These are phyloP conservation scores for Umbelopsis vinacea DNA, from an alignment of 192 early-diverging fungal genomes.

Conservation along the genomic window DNA sequence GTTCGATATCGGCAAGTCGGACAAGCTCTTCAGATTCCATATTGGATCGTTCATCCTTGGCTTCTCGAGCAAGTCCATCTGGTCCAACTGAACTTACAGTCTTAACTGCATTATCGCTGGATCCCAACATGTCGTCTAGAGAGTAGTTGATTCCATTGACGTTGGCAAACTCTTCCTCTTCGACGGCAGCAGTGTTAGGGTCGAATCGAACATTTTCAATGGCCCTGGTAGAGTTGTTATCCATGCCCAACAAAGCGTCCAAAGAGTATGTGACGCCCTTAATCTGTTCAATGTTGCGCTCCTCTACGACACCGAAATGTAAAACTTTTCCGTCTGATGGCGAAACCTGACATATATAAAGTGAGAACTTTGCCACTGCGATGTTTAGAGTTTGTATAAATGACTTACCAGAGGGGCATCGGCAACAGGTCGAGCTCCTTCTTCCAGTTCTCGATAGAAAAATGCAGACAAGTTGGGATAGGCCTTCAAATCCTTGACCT, in stretches of 20 bases:
- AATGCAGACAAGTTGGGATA: constrained; percentile 90
- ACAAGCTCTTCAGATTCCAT: constrained; percentile 27
- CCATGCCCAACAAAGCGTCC: constrained; percentile 74
- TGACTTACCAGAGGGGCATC: constrained; percentile 63
- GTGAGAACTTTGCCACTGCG: not conserved
- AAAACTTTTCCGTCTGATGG: constrained; percentile 93
- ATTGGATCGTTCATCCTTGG: constrained; percentile 32
- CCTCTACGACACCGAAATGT: constrained; percentile 83
- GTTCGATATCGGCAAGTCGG: constrained; percentile 26
- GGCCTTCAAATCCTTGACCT: constrained; percentile 71
- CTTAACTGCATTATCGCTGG: constrained; percentile 29
- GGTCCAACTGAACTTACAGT: constrained; percentile 44
- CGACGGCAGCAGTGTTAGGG: constrained; percentile 54
- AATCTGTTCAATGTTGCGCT: constrained; percentile 85
- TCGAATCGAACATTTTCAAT: constrained; percentile 34
- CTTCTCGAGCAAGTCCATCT: constrained; percentile 42
- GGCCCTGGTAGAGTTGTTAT: constrained; percentile 41
- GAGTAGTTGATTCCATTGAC: constrained; percentile 88
- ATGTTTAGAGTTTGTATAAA: not conserved
- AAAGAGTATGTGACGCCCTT: constrained; percentile 94
- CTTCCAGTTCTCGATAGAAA: constrained; percentile 91
- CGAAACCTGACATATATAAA: constrained; percentile 54
- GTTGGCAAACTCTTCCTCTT: constrained; percentile 86
- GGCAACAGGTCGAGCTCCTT: constrained; percentile 73
- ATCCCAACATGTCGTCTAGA: constrained; percentile 73